A percentile compares a stretch with the other conserved stretches of the same genome.
These are phyloP conservation scores for Chenopodium quinoa DNA, from an alignment of 148 eudicot species.

Conservation along the genomic window DNA sequence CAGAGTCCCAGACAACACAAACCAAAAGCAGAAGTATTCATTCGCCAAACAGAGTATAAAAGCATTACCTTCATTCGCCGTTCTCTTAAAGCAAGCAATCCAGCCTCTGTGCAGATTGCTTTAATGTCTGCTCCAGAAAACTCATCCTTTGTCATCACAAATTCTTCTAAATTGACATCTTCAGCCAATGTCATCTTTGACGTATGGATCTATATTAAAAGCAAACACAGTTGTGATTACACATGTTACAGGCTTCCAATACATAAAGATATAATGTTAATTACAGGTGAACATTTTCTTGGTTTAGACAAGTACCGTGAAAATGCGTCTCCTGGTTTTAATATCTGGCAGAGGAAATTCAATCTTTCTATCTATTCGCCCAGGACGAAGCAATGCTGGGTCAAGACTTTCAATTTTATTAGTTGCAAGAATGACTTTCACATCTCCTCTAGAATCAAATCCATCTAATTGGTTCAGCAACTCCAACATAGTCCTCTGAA, in stretches of 20 bases:
- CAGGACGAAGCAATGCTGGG: slow-evolving; percentile 87
- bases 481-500: slow-evolving; percentile 15
- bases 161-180: slow-evolving; percentile 87
- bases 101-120: slow-evolving; percentile 93
- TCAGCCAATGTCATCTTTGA: slow-evolving; percentile 88
- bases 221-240: background rate
- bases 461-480: slow-evolving; percentile 87
- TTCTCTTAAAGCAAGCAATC: slow-evolving; percentile 84
- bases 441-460: slow-evolving; percentile 83
- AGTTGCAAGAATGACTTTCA: slow-evolving; percentile 82
- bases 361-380: slow-evolving; percentile 82
- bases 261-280: background rate
- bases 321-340: slow-evolving; percentile 79
- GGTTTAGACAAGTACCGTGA: slow-evolving; percentile 39
- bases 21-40: background rate
- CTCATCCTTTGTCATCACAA: slow-evolving; percentile 94
- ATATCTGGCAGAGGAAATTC: slow-evolving; percentile 90
- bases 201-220: slow-evolving; percentile 59
- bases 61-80: slow-evolving; percentile 80
- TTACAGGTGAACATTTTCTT: background rate
- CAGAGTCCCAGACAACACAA: background rate
- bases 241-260: background rate
- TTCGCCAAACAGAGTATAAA: background rate
- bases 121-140: slow-evolving; percentile 95
- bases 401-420: slow-evolving; percentile 84